Percentiles rank a stretch among this genome's conserved stretches.
phyloP scores from a whole-genome alignment of 495 filamentous ascomycete genomes.

The Talaromyces thailandensis region DNA sequence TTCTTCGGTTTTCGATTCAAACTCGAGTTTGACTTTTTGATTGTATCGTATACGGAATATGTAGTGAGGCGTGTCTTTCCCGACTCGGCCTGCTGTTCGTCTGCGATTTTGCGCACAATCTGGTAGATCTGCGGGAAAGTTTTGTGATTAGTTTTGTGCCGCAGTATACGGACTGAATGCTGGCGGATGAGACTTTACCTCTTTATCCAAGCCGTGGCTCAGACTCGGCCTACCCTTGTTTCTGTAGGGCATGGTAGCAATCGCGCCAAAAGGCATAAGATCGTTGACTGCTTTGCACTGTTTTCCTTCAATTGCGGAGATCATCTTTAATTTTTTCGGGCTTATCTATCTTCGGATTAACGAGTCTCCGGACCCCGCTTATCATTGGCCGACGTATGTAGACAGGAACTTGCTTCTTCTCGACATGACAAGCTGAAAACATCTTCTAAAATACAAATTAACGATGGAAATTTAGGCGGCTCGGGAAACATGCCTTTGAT shows the following conservation, averaged over 20 bases:
- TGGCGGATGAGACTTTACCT: conserved; percentile 24
- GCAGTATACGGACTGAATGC: neutral
- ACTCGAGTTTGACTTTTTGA: conserved; percentile 78
- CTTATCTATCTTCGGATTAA: conserved; percentile 5
- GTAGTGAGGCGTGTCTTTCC: conserved; percentile 44
- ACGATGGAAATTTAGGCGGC: neutral
- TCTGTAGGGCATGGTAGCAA: conserved; percentile 27
- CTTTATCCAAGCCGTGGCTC: conserved; percentile 45
- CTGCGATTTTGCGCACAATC: conserved; percentile 61
- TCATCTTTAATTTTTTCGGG: neutral
- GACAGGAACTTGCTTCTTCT: conserved; percentile 1
- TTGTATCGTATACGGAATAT: conserved; percentile 58
- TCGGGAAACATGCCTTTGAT: neutral
- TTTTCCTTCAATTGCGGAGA: neutral
- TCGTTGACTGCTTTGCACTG: neutral
- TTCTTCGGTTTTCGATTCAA: conserved; percentile 72
- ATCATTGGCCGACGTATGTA: conserved; percentile 3
- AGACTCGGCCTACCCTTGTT: conserved; percentile 37
- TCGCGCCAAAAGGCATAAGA: neutral
- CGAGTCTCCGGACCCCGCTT: neutral
- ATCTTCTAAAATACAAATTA: neutral
- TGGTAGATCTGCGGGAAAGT: conserved; percentile 51
- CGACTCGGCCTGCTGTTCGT: conserved; percentile 47
- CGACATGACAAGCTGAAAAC: neutral
- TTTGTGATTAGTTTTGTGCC: neutral